phyloP scores from a whole-genome alignment of 495 filamentous ascomycete species.

The Chaetomium cochliodes region DNA sequence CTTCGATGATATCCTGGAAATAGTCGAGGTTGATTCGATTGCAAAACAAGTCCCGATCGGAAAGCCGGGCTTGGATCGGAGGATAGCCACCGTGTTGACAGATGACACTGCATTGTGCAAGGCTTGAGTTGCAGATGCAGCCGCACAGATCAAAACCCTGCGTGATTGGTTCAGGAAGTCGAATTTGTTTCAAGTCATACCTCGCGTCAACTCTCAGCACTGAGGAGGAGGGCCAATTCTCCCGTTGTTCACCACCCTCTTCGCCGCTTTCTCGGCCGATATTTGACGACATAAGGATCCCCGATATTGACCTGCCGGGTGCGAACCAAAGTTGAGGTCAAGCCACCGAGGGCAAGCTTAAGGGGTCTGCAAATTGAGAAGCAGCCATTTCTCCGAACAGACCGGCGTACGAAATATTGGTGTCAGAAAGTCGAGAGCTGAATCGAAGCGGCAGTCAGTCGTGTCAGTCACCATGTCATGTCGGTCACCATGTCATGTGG shows the following conservation, averaged over 20 bases:
- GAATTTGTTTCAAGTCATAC: constrained; percentile 33
- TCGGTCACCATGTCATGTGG: constrained; percentile 22
- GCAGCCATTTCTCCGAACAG: constrained; percentile 17
- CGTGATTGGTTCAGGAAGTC: constrained; percentile 29
- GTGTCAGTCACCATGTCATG: constrained; percentile 22
- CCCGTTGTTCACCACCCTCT: constrained; percentile 14
- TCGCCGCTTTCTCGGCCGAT: constrained; percentile 40
- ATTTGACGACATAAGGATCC: constrained; percentile 33
- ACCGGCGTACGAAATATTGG: constrained; percentile 7
- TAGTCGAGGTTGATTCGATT: background rate
- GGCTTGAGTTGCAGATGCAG: background rate
- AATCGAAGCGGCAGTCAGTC: background rate
- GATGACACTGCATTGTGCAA: constrained; percentile 22
- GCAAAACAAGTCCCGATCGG: background rate
- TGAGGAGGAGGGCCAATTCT: constrained; percentile 3
- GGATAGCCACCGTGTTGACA: constrained; percentile 17
- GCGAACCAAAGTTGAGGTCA: constrained; percentile 18
- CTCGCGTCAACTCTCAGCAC: constrained; percentile 7
- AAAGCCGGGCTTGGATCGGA: constrained; percentile 5
- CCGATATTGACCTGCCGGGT: constrained; percentile 30
- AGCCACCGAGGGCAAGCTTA: constrained; percentile 15
- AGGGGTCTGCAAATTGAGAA: constrained; percentile 23
- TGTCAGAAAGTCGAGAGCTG: background rate
- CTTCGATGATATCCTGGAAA: too few species aligned
- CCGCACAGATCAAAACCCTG: constrained; percentile 10